Evolutionary conservation across 2,329 filamentous ascomycete species (phyloP).

Genomic region (Akanthomyces uredinophilus): DNA sequence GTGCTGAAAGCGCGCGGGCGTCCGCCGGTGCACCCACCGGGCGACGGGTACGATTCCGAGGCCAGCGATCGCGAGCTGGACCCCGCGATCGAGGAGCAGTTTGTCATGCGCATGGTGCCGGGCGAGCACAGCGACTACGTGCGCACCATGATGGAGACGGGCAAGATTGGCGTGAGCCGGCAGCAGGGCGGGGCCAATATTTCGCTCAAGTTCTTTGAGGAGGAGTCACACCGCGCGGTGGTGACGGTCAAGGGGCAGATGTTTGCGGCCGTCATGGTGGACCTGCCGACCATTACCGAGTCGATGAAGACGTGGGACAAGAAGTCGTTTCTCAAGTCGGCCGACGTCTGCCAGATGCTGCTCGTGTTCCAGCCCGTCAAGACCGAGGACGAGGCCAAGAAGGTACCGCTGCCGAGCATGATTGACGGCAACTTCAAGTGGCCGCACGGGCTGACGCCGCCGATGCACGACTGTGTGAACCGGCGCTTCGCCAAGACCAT

Average conservation of each 20-base stretch:
- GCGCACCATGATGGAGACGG: slow-evolving; percentile 67
- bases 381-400: slow-evolving; percentile 60
- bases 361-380: slow-evolving; percentile 66
- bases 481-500: slow-evolving; percentile 79
- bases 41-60: slow-evolving; percentile 94
- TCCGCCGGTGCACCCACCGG: slow-evolving; percentile 62
- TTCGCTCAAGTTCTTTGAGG: slow-evolving; percentile 71
- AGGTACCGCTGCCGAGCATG: slow-evolving; percentile 64
- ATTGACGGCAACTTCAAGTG: slow-evolving; percentile 66
- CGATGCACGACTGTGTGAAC: slow-evolving; percentile 79
- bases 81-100: slow-evolving; percentile 82
- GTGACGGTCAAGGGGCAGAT: slow-evolving; percentile 63
- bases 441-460: slow-evolving; percentile 81
- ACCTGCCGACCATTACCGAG: slow-evolving; percentile 81
- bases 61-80: slow-evolving; percentile 85
- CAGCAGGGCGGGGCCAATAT: slow-evolving; percentile 70
- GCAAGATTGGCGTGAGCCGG: slow-evolving; percentile 64
- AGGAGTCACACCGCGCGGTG: slow-evolving; percentile 67
- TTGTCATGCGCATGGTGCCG: slow-evolving; percentile 82
- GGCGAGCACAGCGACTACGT: slow-evolving; percentile 84
- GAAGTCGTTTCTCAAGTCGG: slow-evolving; percentile 81
- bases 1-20: slow-evolving; percentile 62
- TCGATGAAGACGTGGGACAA: slow-evolving; percentile 92
- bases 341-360: slow-evolving; percentile 86
- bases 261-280: slow-evolving; percentile 75